Evolutionary conservation across 306 rosid genomes (phyloP).

Genomic region (Glycine tomentella): DNA sequence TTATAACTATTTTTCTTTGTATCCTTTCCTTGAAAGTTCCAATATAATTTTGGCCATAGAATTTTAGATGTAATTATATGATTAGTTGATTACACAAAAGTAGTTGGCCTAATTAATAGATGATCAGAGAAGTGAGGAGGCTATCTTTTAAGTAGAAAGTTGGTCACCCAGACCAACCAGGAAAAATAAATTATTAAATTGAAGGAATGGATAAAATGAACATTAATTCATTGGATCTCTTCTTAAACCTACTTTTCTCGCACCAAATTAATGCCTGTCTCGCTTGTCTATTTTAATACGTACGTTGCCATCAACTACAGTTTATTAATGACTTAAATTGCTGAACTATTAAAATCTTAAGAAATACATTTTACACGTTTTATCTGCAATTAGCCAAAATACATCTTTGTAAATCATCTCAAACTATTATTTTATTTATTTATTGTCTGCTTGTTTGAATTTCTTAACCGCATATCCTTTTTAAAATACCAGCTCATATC

Average conservation of each 20-base stretch:
- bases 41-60: neutral
- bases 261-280: neutral
- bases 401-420: no score
- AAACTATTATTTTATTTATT: no score
- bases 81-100: neutral
- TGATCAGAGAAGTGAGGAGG: neutral
- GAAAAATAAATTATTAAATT: neutral
- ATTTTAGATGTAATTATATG: neutral
- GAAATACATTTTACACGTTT: no score
- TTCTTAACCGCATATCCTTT: no score
- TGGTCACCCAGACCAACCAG: neutral
- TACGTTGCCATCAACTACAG: neutral
- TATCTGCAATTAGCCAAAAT: no score
- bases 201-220: conserved; percentile 2
- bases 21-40: neutral
- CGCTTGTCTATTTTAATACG: neutral
- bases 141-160: no score
- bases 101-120: conserved; percentile 32
- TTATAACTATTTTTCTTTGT: neutral
- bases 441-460: no score
- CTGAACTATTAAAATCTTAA: no score
- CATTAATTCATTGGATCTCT: neutral
- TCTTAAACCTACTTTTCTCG: neutral
- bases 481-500: no score
- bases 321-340: no score